These are phyloP conservation scores for Neurospora pannonica DNA, from an alignment of 495 filamentous ascomycete genomes.

Conservation along the genomic window DNA sequence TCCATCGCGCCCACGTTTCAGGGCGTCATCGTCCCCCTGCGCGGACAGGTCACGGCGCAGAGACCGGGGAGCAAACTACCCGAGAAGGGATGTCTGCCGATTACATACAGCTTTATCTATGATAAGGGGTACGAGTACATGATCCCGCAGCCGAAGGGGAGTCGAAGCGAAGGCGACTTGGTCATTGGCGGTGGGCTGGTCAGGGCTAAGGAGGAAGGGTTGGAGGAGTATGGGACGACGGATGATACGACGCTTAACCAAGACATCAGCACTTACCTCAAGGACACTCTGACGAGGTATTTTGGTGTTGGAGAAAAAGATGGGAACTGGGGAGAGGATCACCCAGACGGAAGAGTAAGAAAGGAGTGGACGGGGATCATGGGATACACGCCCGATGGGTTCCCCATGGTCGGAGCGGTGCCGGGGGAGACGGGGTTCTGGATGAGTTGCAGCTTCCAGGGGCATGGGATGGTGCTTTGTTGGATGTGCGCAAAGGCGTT, in stretches of 20 bases:
- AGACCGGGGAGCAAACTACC: constrained; percentile 41
- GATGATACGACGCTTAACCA: constrained; percentile 51
- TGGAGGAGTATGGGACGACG: constrained; percentile 41
- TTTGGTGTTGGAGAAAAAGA: constrained; percentile 30
- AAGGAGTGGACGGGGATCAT: constrained; percentile 56
- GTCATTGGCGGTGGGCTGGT: constrained; percentile 60
- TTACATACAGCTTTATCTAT: constrained; percentile 56
- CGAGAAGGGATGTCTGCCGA: constrained; percentile 26
- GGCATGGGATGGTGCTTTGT: constrained; percentile 51
- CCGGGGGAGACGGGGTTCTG: constrained; percentile 35
- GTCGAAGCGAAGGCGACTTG: constrained; percentile 46
- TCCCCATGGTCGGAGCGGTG: constrained; percentile 46
- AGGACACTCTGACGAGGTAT: constrained; percentile 35
- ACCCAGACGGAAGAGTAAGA: constrained; percentile 46
- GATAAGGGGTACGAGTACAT: constrained; percentile 56
- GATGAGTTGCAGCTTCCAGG: constrained; percentile 45
- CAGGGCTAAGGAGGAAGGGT: constrained; percentile 30
- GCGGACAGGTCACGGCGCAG: constrained; percentile 59
- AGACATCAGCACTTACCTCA: constrained; percentile 44
- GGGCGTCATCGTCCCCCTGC: constrained; percentile 54
- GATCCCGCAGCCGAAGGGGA: constrained; percentile 45
- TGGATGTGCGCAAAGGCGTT: constrained; percentile 47
- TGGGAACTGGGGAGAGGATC: constrained; percentile 47
- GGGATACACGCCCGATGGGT: constrained; percentile 46
- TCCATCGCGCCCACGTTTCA: constrained; percentile 45